These are phyloP conservation scores for Pichia sp. DNA, from an alignment of 1,139 yeast species.

Conservation along the genomic window DNA sequence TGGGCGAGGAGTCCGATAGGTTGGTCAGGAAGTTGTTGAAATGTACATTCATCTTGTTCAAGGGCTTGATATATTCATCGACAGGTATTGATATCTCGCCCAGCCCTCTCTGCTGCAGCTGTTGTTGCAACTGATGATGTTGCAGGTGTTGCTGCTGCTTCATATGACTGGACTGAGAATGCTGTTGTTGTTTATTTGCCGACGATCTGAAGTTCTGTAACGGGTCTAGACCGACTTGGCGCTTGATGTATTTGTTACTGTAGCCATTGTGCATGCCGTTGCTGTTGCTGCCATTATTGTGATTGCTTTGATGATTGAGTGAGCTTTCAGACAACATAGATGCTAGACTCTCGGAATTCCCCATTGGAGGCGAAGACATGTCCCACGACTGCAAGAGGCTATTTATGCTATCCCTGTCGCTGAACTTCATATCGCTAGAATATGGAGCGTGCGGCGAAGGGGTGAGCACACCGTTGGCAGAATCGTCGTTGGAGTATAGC, in stretches of 20 bases:
- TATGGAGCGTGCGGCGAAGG: neutral
- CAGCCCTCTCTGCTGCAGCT: slow-evolving; percentile 29
- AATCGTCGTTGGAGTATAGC: neutral
- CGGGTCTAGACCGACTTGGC: slow-evolving; percentile 33
- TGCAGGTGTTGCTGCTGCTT: slow-evolving; percentile 7
- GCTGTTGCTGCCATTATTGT: neutral
- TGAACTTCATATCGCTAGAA: neutral
- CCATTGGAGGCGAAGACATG: slow-evolving; percentile 28
- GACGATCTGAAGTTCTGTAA: slow-evolving; percentile 30
- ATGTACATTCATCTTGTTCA: slow-evolving; percentile 34
- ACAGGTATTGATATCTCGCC: slow-evolving; percentile 46
- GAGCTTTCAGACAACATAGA: slow-evolving; percentile 23
- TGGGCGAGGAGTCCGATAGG: slow-evolving; percentile 18
- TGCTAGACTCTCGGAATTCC: slow-evolving; percentile 23
- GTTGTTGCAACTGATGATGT: slow-evolving; percentile 6
- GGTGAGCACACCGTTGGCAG: neutral
- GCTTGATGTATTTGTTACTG: slow-evolving; percentile 3
- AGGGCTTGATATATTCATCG: slow-evolving; percentile 40
- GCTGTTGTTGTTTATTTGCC: slow-evolving; percentile 9
- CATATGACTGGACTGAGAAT: neutral
- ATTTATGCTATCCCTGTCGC: slow-evolving; percentile 14
- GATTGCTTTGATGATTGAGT: neutral
- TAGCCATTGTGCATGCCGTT: neutral
- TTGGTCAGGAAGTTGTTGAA: slow-evolving; percentile 29
- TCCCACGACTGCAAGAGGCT: slow-evolving; percentile 27